Conservation (phyloP, 2,329 filamentous ascomycete genomes). For the Mycosphaerelloides madeirae region DNA sequence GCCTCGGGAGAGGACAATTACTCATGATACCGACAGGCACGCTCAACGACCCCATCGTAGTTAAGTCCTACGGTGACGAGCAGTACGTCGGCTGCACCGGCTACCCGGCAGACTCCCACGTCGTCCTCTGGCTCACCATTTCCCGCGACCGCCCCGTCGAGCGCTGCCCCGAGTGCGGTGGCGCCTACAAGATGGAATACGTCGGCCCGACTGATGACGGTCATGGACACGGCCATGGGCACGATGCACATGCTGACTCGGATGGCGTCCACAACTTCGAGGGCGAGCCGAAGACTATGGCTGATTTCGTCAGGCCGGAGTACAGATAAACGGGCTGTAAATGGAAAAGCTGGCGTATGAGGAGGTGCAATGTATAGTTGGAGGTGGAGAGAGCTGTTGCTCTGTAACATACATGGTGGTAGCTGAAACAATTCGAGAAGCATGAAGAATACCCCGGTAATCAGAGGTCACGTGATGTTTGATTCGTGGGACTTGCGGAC, state of each 20-base stretch:
- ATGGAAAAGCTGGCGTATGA: constrained; percentile 13
- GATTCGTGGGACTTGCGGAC: no score
- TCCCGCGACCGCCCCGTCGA: constrained; percentile 85
- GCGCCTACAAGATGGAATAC: constrained; percentile 97
- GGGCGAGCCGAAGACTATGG: constrained; percentile 87
- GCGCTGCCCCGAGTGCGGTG: constrained; percentile 95
- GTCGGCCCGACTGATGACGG: constrained; percentile 74
- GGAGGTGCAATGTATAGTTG: no score
- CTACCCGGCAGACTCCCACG: constrained; percentile 85
- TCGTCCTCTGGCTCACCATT: constrained; percentile 83
- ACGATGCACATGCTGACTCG: constrained; percentile 44
- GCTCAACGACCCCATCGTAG: constrained; percentile 79
- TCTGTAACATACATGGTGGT: no score
- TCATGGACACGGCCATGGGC: constrained; percentile 46
- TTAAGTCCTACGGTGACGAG: constrained; percentile 90
- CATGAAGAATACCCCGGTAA: no score
- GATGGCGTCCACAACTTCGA: constrained; percentile 54
- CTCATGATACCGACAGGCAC: constrained; percentile 56
- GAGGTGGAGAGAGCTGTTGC: no score
- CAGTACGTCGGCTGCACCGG: constrained; percentile 97
- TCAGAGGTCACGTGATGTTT: no score
- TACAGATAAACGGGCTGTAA: constrained; percentile 62
- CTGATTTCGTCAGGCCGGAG: constrained; percentile 90
- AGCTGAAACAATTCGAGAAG: no score
- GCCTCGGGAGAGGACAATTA: no score